Conservation (phyloP, 768 basidiomycete genomes). For the Wakefieldia striispora region DNA sequence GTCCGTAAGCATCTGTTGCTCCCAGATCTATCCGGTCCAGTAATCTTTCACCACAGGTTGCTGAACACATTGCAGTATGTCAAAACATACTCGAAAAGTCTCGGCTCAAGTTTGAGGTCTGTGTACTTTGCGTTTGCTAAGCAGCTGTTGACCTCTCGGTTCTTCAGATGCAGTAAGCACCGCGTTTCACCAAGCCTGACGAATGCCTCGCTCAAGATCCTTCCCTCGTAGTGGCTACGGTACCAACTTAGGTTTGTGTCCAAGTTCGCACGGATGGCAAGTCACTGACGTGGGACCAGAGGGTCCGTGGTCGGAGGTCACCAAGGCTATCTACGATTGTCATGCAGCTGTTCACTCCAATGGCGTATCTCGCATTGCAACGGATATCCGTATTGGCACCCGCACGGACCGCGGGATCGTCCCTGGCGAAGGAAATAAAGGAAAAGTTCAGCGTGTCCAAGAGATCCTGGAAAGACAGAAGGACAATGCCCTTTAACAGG, state of each 20-base stretch:
- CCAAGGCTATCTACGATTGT: conserved; percentile 85
- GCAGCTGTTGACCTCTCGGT: background rate
- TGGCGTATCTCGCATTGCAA: conserved; percentile 75
- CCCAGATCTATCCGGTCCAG: background rate
- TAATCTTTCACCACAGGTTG: conserved; percentile 45
- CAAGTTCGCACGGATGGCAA: background rate
- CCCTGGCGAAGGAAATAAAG: conserved; percentile 69
- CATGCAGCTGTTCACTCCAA: conserved; percentile 82
- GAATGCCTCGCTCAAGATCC: conserved; percentile 28
- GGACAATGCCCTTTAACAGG: background rate
- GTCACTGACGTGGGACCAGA: conserved; percentile 37
- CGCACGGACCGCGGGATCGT: conserved; percentile 65
- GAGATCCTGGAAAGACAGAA: conserved; percentile 58
- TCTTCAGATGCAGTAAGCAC: conserved; percentile 39
- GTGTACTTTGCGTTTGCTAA: conserved; percentile 10
- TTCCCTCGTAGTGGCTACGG: conserved; percentile 70
- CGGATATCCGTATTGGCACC: conserved; percentile 95
- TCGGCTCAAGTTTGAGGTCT: conserved; percentile 80
- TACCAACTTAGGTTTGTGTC: conserved; percentile 71
- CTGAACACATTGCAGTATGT: conserved; percentile 78
- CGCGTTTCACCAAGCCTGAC: background rate
- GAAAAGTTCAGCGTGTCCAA: conserved; percentile 78
- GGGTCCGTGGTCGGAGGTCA: conserved; percentile 85
- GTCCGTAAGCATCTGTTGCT: conserved; percentile 48
- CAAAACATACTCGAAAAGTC: conserved; percentile 80